These are phyloP conservation scores for Dioscorea alata DNA, from an alignment of 106 monocot species.

Conservation along the genomic window DNA sequence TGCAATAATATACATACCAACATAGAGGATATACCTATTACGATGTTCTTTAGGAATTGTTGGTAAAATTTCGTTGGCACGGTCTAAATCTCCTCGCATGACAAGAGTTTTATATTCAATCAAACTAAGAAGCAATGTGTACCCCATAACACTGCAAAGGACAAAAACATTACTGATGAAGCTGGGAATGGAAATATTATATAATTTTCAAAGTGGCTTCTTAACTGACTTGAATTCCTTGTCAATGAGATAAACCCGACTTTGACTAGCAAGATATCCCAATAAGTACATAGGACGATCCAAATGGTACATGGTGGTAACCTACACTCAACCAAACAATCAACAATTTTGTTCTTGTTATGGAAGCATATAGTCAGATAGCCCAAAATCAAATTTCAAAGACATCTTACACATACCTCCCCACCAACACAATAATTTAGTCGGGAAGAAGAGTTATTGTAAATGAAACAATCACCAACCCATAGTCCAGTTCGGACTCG, in stretches of 20 bases:
- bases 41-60: constrained; percentile 79
- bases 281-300: constrained; percentile 93
- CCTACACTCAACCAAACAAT: constrained; percentile 31
- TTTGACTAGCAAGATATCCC: constrained; percentile 91
- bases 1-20: neutral
- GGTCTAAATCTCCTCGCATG: constrained; percentile 94
- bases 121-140: constrained; percentile 88
- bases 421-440: constrained; percentile 98
- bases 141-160: constrained; percentile 72
- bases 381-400: no score
- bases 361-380: no score
- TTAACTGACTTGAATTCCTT: constrained; percentile 92
- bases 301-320: constrained; percentile 98
- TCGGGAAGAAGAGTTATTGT: constrained; percentile 85
- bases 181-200: neutral
- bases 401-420: constrained; percentile 45
- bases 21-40: constrained; percentile 52
- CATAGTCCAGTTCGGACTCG: constrained; percentile 86
- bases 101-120: constrained; percentile 98
- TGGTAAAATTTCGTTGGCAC: constrained; percentile 66
- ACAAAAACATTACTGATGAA: neutral
- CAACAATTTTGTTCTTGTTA: no score
- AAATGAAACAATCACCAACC: constrained; percentile 99
- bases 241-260: constrained; percentile 91
- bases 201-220: neutral